Evolutionary conservation across 2,329 filamentous ascomycete species (phyloP), one percentile per base, ranked within the genome.

Genomic region (Corinectria fuckeliana): DNA sequence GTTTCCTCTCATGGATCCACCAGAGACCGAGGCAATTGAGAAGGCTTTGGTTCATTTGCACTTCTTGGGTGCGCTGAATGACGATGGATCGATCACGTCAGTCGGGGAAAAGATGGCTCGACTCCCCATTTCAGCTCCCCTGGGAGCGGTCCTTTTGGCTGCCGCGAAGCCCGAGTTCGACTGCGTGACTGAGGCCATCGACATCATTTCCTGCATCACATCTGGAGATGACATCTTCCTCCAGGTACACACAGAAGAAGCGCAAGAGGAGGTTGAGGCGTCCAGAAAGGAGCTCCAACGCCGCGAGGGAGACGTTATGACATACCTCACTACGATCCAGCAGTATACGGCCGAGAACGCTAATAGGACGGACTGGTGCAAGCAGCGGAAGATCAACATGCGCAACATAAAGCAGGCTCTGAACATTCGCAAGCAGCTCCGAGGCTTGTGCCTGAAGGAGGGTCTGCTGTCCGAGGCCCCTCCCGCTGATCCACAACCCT

Each of bases 1-100:
- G 0, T 99, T 99, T 62, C 92, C 94, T 0, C 86, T 97, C 47
- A 88, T 98, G 73, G 93, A 96, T 55, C 84, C 85, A 0, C 95
- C 95, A 0, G 88, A 91, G 8, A 78, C 87, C 3, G 90, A 96
- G 63, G 85, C 91, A 0, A 85, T 97, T 49, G 88, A 94, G 67
- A 92, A 92, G 66, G 93, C 93, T 0, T 80, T 97, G 1, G 76
- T 95, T 5, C 91, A 95, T 53, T 83, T 99, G 0, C 86, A 92
- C 52, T 85, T 90, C 32, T 87, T 99, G 2, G 88, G 89, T 10
- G 93, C 93, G 0, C 77, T 99, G 0, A 82, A 87, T 3, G 86
- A 91, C 20, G 79, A 86, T 6, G 93, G 92, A 5, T 78, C 80
- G 1, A 92, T 99, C 70, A 97, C 90, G 4, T 77, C 85, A 0